Percentiles rank a stretch among this genome's conserved stretches.
Conservation (phyloP, 371 early-diverging fungal species). For the Coemansia sp. region DNA sequence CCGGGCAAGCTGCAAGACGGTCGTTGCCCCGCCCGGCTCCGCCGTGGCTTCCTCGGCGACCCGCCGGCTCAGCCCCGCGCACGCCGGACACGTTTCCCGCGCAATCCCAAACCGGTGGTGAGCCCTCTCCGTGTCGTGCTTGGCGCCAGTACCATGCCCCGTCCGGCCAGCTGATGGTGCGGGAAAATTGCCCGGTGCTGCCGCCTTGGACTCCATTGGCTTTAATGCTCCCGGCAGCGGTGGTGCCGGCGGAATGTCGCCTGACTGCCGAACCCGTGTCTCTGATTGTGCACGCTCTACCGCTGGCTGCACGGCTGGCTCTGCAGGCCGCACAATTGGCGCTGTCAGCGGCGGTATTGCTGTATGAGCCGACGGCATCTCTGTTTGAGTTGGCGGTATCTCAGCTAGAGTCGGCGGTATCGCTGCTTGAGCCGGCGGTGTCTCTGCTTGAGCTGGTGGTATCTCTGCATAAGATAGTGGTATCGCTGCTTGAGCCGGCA, state of each 20-base stretch:
- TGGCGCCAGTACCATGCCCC: constrained; percentile 6
- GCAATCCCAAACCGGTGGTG: not conserved
- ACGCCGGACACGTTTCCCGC: constrained; percentile 7
- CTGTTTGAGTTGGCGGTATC: too few species aligned
- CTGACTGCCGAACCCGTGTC: not conserved
- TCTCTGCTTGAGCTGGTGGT: too few species aligned
- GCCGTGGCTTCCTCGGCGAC: not conserved
- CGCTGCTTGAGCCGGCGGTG: too few species aligned
- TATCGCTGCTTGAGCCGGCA: too few species aligned
- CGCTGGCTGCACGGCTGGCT: not conserved
- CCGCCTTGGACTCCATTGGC: not conserved
- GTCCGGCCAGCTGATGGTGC: too few species aligned
- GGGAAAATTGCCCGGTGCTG: too few species aligned
- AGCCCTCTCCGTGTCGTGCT: not conserved
- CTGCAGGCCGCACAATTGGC: too few species aligned
- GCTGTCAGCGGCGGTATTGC: too few species aligned
- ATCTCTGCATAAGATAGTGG: too few species aligned
- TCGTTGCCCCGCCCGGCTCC: constrained; percentile 5
- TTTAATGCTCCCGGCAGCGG: not conserved
- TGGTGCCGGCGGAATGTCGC: constrained; percentile 2
- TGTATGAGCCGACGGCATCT: too few species aligned
- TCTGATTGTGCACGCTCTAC: too few species aligned
- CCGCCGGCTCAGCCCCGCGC: not conserved
- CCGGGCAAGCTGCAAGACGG: constrained; percentile 32
- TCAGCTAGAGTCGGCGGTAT: too few species aligned